phyloP scores from a whole-genome alignment of 2,329 filamentous ascomycete genomes.

The Diplodia scrobiculata region DNA sequence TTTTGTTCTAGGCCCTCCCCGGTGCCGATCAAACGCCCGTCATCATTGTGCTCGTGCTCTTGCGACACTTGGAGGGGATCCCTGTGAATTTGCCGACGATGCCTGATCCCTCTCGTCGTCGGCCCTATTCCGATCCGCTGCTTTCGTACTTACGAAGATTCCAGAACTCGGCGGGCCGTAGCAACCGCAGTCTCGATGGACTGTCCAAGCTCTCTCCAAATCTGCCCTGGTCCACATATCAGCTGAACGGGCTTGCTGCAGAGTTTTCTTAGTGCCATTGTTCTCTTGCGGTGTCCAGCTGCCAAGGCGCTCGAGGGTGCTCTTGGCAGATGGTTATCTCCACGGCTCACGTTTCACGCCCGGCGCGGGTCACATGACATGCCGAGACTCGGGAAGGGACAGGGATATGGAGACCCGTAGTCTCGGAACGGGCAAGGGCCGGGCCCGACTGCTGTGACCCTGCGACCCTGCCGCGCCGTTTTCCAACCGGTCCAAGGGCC shows the following conservation, averaged over 20 bases:
- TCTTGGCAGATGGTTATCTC: not conserved
- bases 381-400: not conserved
- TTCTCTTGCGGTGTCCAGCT: not conserved
- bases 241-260: not conserved
- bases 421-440: not conserved
- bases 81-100: not conserved
- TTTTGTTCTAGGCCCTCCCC: not conserved
- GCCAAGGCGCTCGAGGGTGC: not conserved
- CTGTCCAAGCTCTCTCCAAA: not conserved
- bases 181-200: not conserved
- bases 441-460: not conserved
- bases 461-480: not conserved
- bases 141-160: not conserved
- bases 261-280: not conserved
- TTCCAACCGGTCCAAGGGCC: slow-evolving; percentile 3
- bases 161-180: not conserved
- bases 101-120: not conserved
- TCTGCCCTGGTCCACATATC: not conserved
- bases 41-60: not conserved
- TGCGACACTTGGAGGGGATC: not conserved
- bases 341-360: not conserved
- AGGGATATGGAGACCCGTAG: not conserved
- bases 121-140: slow-evolving; percentile 1
- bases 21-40: slow-evolving; percentile 13
- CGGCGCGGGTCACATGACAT: not conserved